These are phyloP conservation scores for Vitis riparia DNA, from an alignment of 164 flowering plant genomes.

Conservation along the genomic window DNA sequence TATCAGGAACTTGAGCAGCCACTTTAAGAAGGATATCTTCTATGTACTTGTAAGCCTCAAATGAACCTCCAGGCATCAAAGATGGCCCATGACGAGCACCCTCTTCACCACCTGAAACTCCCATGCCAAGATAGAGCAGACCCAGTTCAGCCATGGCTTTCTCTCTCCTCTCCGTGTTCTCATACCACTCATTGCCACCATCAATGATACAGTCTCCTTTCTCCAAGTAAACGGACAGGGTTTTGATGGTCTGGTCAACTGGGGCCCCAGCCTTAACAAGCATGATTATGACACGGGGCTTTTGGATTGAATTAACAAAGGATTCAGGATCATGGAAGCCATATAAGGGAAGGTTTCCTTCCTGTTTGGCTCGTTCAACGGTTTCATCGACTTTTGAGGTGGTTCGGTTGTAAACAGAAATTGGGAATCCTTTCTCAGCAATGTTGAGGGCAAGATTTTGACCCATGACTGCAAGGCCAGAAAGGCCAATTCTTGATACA, in stretches of 20 bases:
- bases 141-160: conserved; percentile 53
- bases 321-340: conserved; percentile 70
- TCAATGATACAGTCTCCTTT: conserved; percentile 72
- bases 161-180: conserved; percentile 69
- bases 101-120: conserved; percentile 82
- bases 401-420: conserved; percentile 75
- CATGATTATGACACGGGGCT: conserved; percentile 64
- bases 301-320: conserved; percentile 58
- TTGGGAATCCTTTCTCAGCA: conserved; percentile 81
- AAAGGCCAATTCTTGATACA: conserved; percentile 60
- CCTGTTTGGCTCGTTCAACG: conserved; percentile 62
- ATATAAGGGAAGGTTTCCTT: conserved; percentile 65
- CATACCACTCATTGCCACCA: conserved; percentile 82
- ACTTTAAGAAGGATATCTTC: conserved; percentile 73
- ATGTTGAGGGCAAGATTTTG: conserved; percentile 86
- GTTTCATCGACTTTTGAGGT: conserved; percentile 78
- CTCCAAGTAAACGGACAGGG: conserved; percentile 61
- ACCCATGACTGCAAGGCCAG: conserved; percentile 82
- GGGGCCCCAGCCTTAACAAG: conserved; percentile 76
- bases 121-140: conserved; percentile 70
- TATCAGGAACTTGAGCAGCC: conserved; percentile 73
- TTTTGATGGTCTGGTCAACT: conserved; percentile 66
- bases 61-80: conserved; percentile 80
- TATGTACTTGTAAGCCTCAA: conserved; percentile 63
- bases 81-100: conserved; percentile 77